A percentile compares a stretch with the other conserved stretches of the same genome.
These are phyloP conservation scores for Alternaria sp. DNA, from an alignment of 2,329 filamentous ascomycete genomes.

Conservation along the genomic window DNA sequence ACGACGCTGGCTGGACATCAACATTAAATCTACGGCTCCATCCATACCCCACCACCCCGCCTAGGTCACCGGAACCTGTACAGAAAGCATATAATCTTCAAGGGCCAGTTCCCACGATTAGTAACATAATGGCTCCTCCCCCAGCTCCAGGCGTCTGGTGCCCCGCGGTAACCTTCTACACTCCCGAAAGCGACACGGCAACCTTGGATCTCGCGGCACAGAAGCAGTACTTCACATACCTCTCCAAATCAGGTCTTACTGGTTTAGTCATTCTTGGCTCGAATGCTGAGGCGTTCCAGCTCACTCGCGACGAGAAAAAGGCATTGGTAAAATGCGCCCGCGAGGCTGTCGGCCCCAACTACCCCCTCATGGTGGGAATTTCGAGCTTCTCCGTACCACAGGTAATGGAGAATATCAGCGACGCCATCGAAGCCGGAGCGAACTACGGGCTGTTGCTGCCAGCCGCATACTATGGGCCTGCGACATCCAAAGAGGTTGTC, in stretches of 20 bases:
- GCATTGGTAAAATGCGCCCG: constrained; percentile 52
- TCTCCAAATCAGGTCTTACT: constrained; percentile 54
- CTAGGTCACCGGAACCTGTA: neutral
- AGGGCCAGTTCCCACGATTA: neutral
- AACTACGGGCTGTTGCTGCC: constrained; percentile 57
- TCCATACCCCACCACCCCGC: neutral
- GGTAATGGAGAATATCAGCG: constrained; percentile 54
- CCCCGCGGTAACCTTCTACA: constrained; percentile 59
- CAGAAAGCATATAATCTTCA: neutral
- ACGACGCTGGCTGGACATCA: neutral
- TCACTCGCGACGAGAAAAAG: constrained; percentile 55
- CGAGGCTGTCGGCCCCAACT: constrained; percentile 53
- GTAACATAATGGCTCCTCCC: constrained; percentile 21
- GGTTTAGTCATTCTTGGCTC: constrained; percentile 59
- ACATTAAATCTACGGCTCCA: neutral
- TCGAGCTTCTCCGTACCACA: constrained; percentile 56
- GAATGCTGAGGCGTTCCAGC: constrained; percentile 58
- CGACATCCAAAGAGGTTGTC: constrained; percentile 54
- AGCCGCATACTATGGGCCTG: constrained; percentile 57
- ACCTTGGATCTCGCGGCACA: constrained; percentile 55
- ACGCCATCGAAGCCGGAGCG: constrained; percentile 54
- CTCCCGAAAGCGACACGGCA: constrained; percentile 46
- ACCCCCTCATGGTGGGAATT: constrained; percentile 57
- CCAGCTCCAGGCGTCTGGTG: constrained; percentile 43
- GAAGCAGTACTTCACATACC: constrained; percentile 56